Percentiles rank a stretch among this genome's conserved stretches.
These are phyloP conservation scores for Ramaria sp. DNA, from an alignment of 768 basidiomycete species.

Conservation along the genomic window DNA sequence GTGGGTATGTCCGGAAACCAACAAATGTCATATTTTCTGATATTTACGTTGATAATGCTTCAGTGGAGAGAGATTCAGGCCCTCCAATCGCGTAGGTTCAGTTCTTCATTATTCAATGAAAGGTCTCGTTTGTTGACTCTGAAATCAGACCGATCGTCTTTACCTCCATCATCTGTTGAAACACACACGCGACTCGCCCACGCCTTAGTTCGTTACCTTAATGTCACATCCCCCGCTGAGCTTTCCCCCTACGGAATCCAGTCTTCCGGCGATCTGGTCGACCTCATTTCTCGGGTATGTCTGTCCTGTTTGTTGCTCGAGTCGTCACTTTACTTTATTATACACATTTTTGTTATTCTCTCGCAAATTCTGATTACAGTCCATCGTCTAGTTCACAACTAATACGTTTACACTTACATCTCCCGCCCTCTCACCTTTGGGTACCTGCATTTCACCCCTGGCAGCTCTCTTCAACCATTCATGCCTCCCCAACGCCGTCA, in stretches of 20 bases:
- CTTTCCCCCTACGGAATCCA: constrained; percentile 46
- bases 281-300: constrained; percentile 61
- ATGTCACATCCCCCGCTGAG: constrained; percentile 46
- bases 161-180: constrained; percentile 39
- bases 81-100: constrained; percentile 5
- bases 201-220: constrained; percentile 61
- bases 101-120: neutral
- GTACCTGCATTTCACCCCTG: constrained; percentile 72
- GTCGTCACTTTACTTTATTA: neutral
- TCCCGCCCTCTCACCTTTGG: constrained; percentile 68
- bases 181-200: constrained; percentile 64
- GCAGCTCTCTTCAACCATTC: constrained; percentile 83
- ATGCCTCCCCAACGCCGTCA: constrained; percentile 77
- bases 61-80: constrained; percentile 7
- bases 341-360: neutral
- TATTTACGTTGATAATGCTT: neutral
- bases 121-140: neutral
- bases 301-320: neutral
- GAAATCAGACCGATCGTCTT: constrained; percentile 42
- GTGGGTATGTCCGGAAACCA: constrained; percentile 38
- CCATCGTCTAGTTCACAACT: constrained; percentile 60
- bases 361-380: neutral
- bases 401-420: constrained; percentile 86
- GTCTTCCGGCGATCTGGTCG: constrained; percentile 53
- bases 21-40: neutral